Conservation (phyloP, 306 rosid genomes). For the Inga laurina region DNA sequence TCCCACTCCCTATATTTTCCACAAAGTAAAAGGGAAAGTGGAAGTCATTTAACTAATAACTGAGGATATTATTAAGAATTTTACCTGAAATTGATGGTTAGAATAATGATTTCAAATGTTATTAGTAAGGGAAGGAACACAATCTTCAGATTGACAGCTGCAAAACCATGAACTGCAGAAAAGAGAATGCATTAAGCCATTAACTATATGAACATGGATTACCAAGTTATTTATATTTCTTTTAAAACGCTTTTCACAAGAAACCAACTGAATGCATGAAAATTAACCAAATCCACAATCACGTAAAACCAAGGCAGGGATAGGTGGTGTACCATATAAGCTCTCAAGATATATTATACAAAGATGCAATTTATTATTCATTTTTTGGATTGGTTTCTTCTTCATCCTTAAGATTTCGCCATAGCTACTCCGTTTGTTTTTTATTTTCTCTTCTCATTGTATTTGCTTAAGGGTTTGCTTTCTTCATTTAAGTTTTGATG, state of each 20-base stretch:
- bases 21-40: neutral
- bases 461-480: too few relatives aligned
- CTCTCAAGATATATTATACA: conserved; percentile 90
- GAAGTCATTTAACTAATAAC: conserved; percentile 26
- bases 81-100: conserved; percentile 94
- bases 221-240: conserved; percentile 9
- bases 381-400: too few relatives aligned
- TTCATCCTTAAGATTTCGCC: too few relatives aligned
- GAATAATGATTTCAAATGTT: conserved; percentile 79
- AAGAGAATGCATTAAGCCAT: conserved; percentile 24
- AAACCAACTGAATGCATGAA: conserved; percentile 1
- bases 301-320: conserved; percentile 4
- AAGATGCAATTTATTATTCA: conserved; percentile 67
- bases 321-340: conserved; percentile 54
- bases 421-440: too few relatives aligned
- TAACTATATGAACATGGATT: conserved; percentile 25
- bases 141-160: conserved; percentile 81
- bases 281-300: conserved; percentile 13
- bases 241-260: neutral
- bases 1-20: neutral
- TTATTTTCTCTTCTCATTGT: too few relatives aligned
- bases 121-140: conserved; percentile 82
- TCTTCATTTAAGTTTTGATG: too few relatives aligned
- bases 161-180: conserved; percentile 63
- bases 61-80: conserved; percentile 25